These are phyloP conservation scores for Hymenoscyphus fructigenus DNA, from an alignment of 2,329 filamentous ascomycete species.

Conservation along the genomic window DNA sequence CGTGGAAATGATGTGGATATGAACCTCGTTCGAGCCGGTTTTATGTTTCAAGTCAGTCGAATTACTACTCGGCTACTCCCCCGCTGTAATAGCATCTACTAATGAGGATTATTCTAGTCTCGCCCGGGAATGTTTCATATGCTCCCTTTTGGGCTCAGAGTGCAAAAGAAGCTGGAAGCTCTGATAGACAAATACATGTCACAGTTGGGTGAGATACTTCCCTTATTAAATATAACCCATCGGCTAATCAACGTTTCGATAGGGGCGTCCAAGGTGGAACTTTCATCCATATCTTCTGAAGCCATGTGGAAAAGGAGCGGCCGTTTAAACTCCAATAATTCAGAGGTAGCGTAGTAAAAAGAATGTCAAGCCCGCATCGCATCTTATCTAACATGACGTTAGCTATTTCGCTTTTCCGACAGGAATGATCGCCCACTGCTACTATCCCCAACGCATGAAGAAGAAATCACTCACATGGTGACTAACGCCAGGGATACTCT, in stretches of 20 bases:
- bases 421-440: constrained; percentile 73
- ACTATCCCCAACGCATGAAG: constrained; percentile 90
- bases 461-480: constrained; percentile 87
- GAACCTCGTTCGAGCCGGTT: constrained; percentile 65
- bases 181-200: constrained; percentile 90
- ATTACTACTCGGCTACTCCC: not conserved
- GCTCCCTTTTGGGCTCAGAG: constrained; percentile 79
- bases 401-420: constrained; percentile 81
- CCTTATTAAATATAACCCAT: constrained; percentile 3
- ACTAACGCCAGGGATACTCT: constrained; percentile 58
- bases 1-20: too few relatives aligned
- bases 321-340: constrained; percentile 67
- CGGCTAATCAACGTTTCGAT: not conserved
- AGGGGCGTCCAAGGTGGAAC: constrained; percentile 76
- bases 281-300: constrained; percentile 85
- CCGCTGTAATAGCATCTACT: not conserved
- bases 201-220: constrained; percentile 56
- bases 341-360: constrained; percentile 58
- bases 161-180: constrained; percentile 83
- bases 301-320: constrained; percentile 80
- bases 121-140: constrained; percentile 92
- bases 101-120: constrained; percentile 48
- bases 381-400: constrained; percentile 17
- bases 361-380: not conserved
- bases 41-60: constrained; percentile 64